Evolutionary conservation across 2,329 filamentous ascomycete genomes (phyloP).

Genomic region (Chaetothyriales sp.): DNA sequence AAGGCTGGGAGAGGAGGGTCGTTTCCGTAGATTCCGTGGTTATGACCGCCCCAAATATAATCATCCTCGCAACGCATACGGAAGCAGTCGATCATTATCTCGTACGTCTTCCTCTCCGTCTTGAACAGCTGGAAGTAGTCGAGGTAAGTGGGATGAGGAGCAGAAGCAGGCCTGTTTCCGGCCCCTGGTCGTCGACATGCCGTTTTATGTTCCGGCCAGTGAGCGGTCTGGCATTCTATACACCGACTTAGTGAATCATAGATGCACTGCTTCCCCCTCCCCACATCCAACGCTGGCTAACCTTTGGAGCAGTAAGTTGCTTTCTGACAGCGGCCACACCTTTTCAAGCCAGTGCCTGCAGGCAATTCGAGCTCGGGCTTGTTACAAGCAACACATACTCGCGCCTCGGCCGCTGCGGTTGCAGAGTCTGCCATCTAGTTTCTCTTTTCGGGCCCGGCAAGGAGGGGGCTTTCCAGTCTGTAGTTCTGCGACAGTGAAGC

Average conservation of each 20-base stretch:
- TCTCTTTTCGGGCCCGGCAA: too few relatives aligned
- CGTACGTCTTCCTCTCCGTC: slow-evolving; percentile 31
- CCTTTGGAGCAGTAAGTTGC: slow-evolving; percentile 9
- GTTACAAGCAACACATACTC: slow-evolving; percentile 4
- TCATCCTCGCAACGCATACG: slow-evolving; percentile 31
- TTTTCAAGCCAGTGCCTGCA: slow-evolving; percentile 3
- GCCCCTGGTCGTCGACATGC: slow-evolving; percentile 2
- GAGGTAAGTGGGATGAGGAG: slow-evolving; percentile 4
- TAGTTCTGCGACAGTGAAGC: too few relatives aligned
- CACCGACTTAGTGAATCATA: slow-evolving; percentile 1
- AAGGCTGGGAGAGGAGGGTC: slow-evolving; percentile 5
- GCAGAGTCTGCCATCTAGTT: slow-evolving; percentile 4
- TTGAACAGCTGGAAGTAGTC: slow-evolving; percentile 25
- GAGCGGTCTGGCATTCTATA: slow-evolving; percentile 34
- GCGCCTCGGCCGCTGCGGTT: slow-evolving; percentile 1
- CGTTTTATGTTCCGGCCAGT: slow-evolving; percentile 37
- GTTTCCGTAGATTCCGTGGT: slow-evolving; percentile 8
- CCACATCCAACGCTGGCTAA: background rate
- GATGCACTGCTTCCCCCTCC: too few relatives aligned
- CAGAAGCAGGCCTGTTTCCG: slow-evolving; percentile 14
- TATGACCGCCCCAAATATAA: slow-evolving; percentile 18
- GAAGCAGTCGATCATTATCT: slow-evolving; percentile 35
- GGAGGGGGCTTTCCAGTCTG: too few relatives aligned
- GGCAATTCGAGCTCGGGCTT: slow-evolving; percentile 5
- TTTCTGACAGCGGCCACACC: slow-evolving; percentile 8